phyloP scores from a whole-genome alignment of 495 filamentous ascomycete genomes.

The Sphaerosporella brunnea region DNA sequence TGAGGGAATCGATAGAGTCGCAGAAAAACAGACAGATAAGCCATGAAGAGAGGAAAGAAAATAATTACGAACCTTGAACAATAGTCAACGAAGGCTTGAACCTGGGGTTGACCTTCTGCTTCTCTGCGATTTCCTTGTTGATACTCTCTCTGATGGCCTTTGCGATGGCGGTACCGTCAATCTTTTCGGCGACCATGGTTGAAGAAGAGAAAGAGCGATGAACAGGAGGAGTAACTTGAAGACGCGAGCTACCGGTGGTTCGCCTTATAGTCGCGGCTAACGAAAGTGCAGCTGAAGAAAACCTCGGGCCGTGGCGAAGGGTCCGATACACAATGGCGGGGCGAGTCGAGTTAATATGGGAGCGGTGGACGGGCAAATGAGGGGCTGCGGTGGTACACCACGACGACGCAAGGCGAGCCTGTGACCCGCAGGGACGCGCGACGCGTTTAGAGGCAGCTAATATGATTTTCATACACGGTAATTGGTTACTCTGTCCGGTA shows the following conservation, averaged over 20 bases:
- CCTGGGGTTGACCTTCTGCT: slow-evolving; percentile 61
- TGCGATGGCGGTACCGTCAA: slow-evolving; percentile 90
- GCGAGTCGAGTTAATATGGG: slow-evolving; percentile 21
- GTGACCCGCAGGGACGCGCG: not conserved
- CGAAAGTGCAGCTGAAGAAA: slow-evolving; percentile 1
- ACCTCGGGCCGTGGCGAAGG: slow-evolving; percentile 14
- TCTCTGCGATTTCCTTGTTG: slow-evolving; percentile 57
- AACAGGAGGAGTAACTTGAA: slow-evolving; percentile 29
- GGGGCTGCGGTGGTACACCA: not conserved
- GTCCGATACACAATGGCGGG: slow-evolving; percentile 19
- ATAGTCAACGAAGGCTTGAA: slow-evolving; percentile 82
- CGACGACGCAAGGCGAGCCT: not conserved
- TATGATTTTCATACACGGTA: not conserved
- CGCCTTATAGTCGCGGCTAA: not conserved
- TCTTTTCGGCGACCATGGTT: slow-evolving; percentile 67
- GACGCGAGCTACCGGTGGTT: not conserved
- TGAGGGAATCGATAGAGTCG: too few relatives aligned
- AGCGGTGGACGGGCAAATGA: slow-evolving; percentile 1
- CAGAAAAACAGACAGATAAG: slow-evolving; percentile 12
- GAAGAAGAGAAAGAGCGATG: slow-evolving; percentile 32
- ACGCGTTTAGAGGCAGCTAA: not conserved
- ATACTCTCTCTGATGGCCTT: slow-evolving; percentile 69
- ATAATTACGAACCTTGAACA: slow-evolving; percentile 54
- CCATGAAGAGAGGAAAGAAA: slow-evolving; percentile 4
- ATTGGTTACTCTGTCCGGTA: not conserved